phyloP scores from a whole-genome alignment of 805 yeast species.

The Isabelozyma gotoi region DNA sequence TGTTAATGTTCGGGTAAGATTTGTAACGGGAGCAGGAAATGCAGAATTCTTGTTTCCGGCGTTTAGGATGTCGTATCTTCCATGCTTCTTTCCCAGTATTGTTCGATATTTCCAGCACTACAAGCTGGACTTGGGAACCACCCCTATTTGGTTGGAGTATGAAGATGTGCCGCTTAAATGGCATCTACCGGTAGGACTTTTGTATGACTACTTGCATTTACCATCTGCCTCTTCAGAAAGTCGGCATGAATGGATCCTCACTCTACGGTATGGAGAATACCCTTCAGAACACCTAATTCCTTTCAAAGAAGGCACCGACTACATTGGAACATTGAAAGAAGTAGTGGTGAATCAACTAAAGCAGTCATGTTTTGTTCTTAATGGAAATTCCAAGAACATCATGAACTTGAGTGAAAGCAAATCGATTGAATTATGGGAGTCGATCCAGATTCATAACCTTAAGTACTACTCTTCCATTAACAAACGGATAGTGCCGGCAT shows the following conservation, averaged over 20 bases:
- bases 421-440: conserved; percentile 56
- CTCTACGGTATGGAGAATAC: conserved; percentile 26
- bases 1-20: conserved; percentile 42
- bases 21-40: conserved; percentile 19
- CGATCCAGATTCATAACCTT: conserved; percentile 40
- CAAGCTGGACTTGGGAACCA: conserved; percentile 4
- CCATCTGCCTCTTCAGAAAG: conserved; percentile 14
- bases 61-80: conserved; percentile 54
- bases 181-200: conserved; percentile 74
- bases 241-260: conserved; percentile 38
- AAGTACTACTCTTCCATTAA: conserved; percentile 22
- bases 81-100: conserved; percentile 38
- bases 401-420: conserved; percentile 71
- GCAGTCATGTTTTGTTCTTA: conserved; percentile 73
- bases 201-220: conserved; percentile 54
- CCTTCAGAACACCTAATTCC: conserved; percentile 35
- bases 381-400: conserved; percentile 78
- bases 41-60: conserved; percentile 17
- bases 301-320: conserved; percentile 18
- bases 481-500: conserved; percentile 23
- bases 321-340: conserved; percentile 36
- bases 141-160: conserved; percentile 62
- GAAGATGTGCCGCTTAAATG: conserved; percentile 67
- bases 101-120: conserved; percentile 36
- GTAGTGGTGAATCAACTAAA: conserved; percentile 79